Percentiles rank a stretch among this genome's conserved stretches.
Evolutionary conservation across 208 protist genomes (phyloP).

Genomic region (Acanthamoeba polyphaga): DNA sequence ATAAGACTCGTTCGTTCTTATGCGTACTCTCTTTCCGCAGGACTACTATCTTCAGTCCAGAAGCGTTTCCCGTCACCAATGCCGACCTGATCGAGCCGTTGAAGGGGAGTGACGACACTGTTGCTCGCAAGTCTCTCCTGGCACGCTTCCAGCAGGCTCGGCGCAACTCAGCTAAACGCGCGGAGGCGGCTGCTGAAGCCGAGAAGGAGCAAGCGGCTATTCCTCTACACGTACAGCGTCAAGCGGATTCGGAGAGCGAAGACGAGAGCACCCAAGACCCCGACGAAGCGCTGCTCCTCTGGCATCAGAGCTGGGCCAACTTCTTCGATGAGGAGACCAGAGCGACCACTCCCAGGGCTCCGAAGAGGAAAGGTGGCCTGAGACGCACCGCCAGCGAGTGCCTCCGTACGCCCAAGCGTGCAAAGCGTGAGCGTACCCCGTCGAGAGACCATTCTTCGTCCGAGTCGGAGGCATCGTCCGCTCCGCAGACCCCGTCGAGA

Average conservation of each 20-base stretch:
- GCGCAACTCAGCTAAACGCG: background rate
- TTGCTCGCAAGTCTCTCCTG: background rate
- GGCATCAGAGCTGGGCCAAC: background rate
- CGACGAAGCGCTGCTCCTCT: background rate
- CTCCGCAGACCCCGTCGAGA: background rate
- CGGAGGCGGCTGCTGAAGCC: background rate
- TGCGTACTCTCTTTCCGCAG: background rate
- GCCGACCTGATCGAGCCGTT: slow-evolving; percentile 1
- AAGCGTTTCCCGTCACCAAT: background rate
- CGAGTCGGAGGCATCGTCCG: background rate
- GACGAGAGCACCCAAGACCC: background rate
- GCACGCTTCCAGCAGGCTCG: background rate
- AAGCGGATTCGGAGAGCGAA: background rate
- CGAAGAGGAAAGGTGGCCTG: background rate
- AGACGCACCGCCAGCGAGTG: background rate
- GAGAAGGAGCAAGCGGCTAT: background rate
- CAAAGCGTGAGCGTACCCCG: background rate
- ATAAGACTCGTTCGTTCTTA: background rate
- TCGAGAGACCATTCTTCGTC: background rate
- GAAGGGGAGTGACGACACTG: background rate
- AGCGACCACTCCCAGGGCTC: background rate
- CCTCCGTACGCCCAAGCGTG: background rate
- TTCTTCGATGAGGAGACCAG: background rate
- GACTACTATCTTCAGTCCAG: background rate
- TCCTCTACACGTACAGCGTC: background rate